Percentiles rank a stretch among this genome's conserved stretches.
Evolutionary conservation across 148 eudicot species (phyloP).

Genomic region (Cornus florida): DNA sequence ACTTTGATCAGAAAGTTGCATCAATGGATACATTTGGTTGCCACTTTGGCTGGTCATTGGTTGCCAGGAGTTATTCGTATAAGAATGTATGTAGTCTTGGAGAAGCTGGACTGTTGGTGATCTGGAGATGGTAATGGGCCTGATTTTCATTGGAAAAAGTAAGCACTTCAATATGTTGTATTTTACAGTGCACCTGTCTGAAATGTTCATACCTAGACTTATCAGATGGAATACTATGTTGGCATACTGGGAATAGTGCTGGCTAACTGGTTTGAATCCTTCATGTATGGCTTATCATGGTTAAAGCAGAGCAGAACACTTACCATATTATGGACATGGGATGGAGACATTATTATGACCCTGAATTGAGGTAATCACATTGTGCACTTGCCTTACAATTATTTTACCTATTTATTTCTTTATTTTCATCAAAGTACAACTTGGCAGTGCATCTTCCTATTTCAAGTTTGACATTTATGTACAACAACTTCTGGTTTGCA

Average conservation of each 20-base stretch:
- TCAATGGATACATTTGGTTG: neutral
- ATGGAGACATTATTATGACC: neutral
- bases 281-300: neutral
- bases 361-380: neutral
- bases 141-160: neutral
- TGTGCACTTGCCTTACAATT: neutral
- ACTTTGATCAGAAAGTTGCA: neutral
- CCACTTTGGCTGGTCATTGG: neutral
- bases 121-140: neutral
- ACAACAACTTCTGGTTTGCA: neutral
- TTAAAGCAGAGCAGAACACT: neutral
- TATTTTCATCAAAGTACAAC: neutral
- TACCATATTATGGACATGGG: neutral
- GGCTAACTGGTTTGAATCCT: neutral
- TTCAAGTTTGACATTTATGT: neutral
- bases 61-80: neutral
- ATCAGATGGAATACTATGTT: neutral
- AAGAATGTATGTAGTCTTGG: neutral
- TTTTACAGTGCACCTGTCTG: neutral
- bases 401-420: neutral
- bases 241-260: neutral
- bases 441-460: neutral
- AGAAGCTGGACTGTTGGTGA: neutral
- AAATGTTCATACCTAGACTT: neutral
- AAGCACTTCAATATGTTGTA: constrained; percentile 1